Base-by-base conservation (phyloP, 345 rosid species). In the Laguncularia racemosa region DNA sequence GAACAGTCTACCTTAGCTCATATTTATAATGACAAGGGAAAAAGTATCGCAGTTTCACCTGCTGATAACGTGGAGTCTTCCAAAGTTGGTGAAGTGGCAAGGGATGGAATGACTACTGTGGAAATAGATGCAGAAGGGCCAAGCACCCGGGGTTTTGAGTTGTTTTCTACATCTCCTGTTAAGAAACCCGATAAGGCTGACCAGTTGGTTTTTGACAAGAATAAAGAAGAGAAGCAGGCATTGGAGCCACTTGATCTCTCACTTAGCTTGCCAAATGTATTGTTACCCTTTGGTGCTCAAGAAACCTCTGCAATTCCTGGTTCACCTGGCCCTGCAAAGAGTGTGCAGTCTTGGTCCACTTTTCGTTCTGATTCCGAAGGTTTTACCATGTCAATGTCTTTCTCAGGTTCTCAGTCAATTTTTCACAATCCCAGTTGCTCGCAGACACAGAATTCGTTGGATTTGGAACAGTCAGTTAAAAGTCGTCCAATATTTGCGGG, bases 381-480 rank as follows among this genome's bases (percentile, higher is more conserved):
- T 46, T 79, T 93, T 61, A 86, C 96, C 23, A 83, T 80, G 65
- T 92, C 98, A 19, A 80, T 89, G 89, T 93, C 99, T 44, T 85
- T 80, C 65, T 89, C 99, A 14, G 97, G 97, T 58, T 89, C 99
- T 16, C 97, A 81, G 70, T 89, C 99, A 11, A 83, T 86, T 63
- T 83, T 80, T 69, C 99, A 93, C 71, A 89, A 93, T 69, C 91
- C 96, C 54, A 93, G 99, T 71, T 93, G 99, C 75, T 93, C 99
- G n/a, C 68, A 87, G 61, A 89, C 88, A 21, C 90, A 89, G 67
- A 87, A 93, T 65, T 78, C 88, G 16, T 64, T 85, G 79, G 99
- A 93, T 68, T 67, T 46, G 48, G 99, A 93, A 60, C 97, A 93
- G 63, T 89, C 99, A 47, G 99, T 93, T 75, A 92, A 87, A 62